Percentiles rank a stretch among this genome's conserved stretches.
Evolutionary conservation across 768 basidiomycete genomes (phyloP).

Genomic region (Pisolithus albus): DNA sequence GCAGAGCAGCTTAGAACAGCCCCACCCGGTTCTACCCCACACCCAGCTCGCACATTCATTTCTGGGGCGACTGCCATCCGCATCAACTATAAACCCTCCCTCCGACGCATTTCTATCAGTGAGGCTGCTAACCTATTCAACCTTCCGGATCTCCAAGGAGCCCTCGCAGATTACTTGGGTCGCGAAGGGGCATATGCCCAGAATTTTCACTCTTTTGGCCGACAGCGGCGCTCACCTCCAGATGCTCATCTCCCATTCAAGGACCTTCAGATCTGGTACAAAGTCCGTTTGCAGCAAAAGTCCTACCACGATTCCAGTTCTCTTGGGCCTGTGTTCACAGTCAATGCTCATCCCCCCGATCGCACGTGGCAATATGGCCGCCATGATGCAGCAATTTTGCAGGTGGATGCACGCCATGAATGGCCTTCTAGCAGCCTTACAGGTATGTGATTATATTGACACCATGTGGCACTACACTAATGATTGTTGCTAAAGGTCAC

Average conservation of each 20-base stretch:
- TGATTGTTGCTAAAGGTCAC: slow-evolving; percentile 2
- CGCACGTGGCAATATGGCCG: slow-evolving; percentile 14
- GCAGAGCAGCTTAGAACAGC: neutral
- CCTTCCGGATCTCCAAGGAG: slow-evolving; percentile 23
- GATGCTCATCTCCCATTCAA: slow-evolving; percentile 17
- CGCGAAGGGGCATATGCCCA: neutral
- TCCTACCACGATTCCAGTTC: slow-evolving; percentile 8
- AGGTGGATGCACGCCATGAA: too few species aligned
- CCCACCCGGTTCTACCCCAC: slow-evolving; percentile 5
- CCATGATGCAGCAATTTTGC: slow-evolving; percentile 14
- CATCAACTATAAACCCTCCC: slow-evolving; percentile 17
- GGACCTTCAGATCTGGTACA: slow-evolving; percentile 24
- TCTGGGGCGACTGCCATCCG: slow-evolving; percentile 17
- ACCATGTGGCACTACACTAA: neutral
- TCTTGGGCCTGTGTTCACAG: neutral
- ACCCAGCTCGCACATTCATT: slow-evolving; percentile 7
- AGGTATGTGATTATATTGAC: slow-evolving; percentile 1
- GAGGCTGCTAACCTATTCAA: slow-evolving; percentile 17
- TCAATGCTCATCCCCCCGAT: slow-evolving; percentile 17
- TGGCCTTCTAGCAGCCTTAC: slow-evolving; percentile 1
- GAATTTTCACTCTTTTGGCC: neutral
- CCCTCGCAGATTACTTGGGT: slow-evolving; percentile 17
- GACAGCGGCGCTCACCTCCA: neutral
- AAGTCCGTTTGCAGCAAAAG: slow-evolving; percentile 17
- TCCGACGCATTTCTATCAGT: slow-evolving; percentile 15